Evolutionary conservation across 169 alveolate genomes (phyloP), one percentile per base, ranked within the genome.

Genomic region (Amoebophrya sp.): DNA sequence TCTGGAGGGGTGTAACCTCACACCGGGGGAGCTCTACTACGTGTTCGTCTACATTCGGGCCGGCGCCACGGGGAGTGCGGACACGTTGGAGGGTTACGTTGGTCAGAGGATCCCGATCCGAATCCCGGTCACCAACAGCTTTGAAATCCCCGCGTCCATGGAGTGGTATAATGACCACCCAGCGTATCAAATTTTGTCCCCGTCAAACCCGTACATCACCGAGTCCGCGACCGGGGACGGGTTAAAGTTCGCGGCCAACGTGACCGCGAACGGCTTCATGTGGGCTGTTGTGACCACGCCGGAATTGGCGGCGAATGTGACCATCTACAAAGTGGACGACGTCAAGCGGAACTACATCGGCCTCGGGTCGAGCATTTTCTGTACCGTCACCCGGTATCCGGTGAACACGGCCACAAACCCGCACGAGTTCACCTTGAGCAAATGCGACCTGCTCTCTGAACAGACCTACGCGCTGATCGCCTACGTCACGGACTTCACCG

Each of bases 261-360:
- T 66, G 35, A 66, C 83, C 38, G 29, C 83, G 35, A 66, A 66
- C 35, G 83, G 83, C 83, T 66, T 18, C 38, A 18, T 66, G 1
- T 66, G 83, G 83, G 83, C 83, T 2, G 83, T 66, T 7, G 35
- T 66, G 32, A 66, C 83, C 38, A 66, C 83, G 29, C 83, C 83
- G 83, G 83, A 66, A 25, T 25, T 66, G 12, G 83, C 83, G 39
- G 10, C 2, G 32, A 66, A 66, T 25, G 83, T 66, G 32, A 66
- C 83, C 38, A 66, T 66, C 83, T 66, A 66, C 83, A 66, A 66
- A n/a, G 83, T 66, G 83, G 83, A 66, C 83, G 83, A 66, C 83
- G 83, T 66, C 32, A 66, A 66, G 35, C 29, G 83, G 35, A 66
- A 66, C 83, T 25, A 66, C 83, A 66, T 66, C 35, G 83, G 83